phyloP scores from a whole-genome alignment of 305 asterid genomes.

The Rubia peregrina region DNA sequence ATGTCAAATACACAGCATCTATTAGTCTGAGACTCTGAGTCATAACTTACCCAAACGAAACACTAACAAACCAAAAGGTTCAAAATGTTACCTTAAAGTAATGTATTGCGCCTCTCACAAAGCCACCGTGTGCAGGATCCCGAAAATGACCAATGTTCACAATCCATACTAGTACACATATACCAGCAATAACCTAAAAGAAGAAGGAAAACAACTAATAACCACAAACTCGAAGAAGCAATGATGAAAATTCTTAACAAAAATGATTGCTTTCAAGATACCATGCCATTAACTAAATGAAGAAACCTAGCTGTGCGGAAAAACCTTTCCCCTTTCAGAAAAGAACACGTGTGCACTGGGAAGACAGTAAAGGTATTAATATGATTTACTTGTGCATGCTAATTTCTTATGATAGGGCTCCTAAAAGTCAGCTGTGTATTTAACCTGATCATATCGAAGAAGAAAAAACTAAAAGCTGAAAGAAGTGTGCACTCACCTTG shows the following conservation, averaged over 20 bases:
- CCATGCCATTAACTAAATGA: not conserved
- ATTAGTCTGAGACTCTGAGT: not conserved
- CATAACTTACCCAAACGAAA: slow-evolving; percentile 1
- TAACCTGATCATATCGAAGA: not conserved
- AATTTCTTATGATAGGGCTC: not conserved
- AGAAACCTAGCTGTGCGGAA: not conserved
- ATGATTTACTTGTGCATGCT: not conserved
- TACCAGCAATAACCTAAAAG: slow-evolving; percentile 93
- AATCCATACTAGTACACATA: slow-evolving; percentile 93
- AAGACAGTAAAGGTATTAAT: not conserved
- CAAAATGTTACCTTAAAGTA: slow-evolving; percentile 71
- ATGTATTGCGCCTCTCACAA: slow-evolving; percentile 91
- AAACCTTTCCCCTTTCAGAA: not conserved
- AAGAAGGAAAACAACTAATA: slow-evolving; percentile 18
- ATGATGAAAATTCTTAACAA: not conserved
- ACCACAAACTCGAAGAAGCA: slow-evolving; percentile 16
- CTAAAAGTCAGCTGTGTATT: not conserved
- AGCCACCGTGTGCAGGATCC: slow-evolving; percentile 97
- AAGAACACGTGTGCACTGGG: not conserved
- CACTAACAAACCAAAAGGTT: not conserved
- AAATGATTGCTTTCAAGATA: not conserved
- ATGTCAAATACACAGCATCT: slow-evolving; percentile 6
- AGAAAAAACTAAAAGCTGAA: not conserved
- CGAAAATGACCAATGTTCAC: slow-evolving; percentile 97
- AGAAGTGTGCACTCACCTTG: slow-evolving; percentile 23